Base-by-base conservation (phyloP, 1,284 basidiomycete genomes). In the Cryptococcus sp. region DNA sequence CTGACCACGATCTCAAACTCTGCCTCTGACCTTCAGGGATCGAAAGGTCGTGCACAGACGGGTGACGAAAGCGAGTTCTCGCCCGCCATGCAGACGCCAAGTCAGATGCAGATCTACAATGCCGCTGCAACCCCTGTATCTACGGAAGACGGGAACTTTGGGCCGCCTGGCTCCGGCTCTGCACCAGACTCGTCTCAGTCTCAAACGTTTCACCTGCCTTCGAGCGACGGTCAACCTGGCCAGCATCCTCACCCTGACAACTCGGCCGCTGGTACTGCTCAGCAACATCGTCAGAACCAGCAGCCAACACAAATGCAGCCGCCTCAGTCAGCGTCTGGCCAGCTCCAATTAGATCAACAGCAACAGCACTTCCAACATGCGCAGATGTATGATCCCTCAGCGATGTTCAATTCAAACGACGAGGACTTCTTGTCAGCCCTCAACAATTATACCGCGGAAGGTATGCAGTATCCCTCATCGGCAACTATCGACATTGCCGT, bases 161-260 rank as follows among this genome's bases (percentile, higher is more conserved):
- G 54, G 25, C 47, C 31, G 48, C 31, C 35, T 31, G 56, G 50
- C 19, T 49, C 50, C 3, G 40, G 42, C 25, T 59, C 57, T 7
- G 53, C 48, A 31, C 57, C 57, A 35, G 53, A 53, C 15, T 51
- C 53, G 17, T 55, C 57, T 4, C 49, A 53, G 47, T 59, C 57
- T 16, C 57, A 59, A 20, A 47, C 54, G 19, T 59, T 59, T 42
- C 35, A 44, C 5, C 44, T 59, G 17, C 53, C 53, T 15, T 25
- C 47, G n/a, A 47, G 35, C 8, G 41, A 35, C 2, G 53, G 46
- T 13, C n/a, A 35, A 3, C n/a, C 47, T 23, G 13, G 11, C 17
- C 45, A 54, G 27, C 45, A 25, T 22, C 19, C 11, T 40, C 46
- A 47, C 15, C 39, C 40, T 39, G 50, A 48, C 17, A 3, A n/a